phyloP scores from a whole-genome alignment of 2,329 filamentous ascomycete genomes.

The Diaporthe citri region DNA sequence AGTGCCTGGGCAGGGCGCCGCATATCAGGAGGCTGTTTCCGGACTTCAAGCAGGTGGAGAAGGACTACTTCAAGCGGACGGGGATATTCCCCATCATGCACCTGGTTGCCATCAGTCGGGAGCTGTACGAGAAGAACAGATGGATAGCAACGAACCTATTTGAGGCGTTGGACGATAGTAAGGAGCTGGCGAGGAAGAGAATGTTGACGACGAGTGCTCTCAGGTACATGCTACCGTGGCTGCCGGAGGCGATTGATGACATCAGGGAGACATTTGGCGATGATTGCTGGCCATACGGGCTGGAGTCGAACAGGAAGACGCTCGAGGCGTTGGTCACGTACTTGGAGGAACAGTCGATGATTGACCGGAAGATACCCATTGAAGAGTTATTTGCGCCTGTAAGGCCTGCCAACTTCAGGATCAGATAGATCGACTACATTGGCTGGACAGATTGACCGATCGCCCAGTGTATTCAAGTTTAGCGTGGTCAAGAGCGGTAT shows the following conservation, averaged over 20 bases:
- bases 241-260: constrained; percentile 49
- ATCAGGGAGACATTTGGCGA: constrained; percentile 51
- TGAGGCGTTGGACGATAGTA: constrained; percentile 50
- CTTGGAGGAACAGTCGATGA: constrained; percentile 49
- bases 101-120: constrained; percentile 39
- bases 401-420: background rate
- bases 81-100: constrained; percentile 37
- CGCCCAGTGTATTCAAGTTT: too few relatives aligned
- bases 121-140: constrained; percentile 46
- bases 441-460: too few relatives aligned
- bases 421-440: background rate
- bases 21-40: constrained; percentile 51
- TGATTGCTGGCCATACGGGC: constrained; percentile 51
- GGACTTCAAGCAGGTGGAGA: constrained; percentile 51
- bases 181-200: constrained; percentile 48
- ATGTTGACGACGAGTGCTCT: constrained; percentile 47
- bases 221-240: constrained; percentile 53
- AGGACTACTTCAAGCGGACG: constrained; percentile 46
- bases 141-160: constrained; percentile 49
- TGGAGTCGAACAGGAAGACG: constrained; percentile 49
- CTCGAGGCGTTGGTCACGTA: constrained; percentile 48
- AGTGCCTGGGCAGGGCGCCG: constrained; percentile 46
- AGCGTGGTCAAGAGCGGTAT: too few relatives aligned
- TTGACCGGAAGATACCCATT: constrained; percentile 45
- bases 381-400: constrained; percentile 43